These are phyloP conservation scores for Sarcodon sp. DNA, from an alignment of 768 basidiomycete species.

Conservation along the genomic window DNA sequence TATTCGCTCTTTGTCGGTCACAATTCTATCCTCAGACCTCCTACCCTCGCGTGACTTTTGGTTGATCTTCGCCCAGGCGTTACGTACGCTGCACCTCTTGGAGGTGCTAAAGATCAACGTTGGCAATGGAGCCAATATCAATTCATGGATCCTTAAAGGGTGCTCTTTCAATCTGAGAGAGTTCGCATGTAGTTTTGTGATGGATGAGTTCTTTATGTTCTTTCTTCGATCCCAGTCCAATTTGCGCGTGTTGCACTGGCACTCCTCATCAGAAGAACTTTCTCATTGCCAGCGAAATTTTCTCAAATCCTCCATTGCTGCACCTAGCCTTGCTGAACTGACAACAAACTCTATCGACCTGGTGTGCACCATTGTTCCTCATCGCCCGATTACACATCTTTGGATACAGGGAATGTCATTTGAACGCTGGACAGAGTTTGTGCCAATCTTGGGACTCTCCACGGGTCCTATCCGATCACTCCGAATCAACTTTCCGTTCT, in stretches of 20 bases:
- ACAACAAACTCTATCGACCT: slow-evolving; percentile 6
- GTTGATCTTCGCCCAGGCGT: slow-evolving; percentile 5
- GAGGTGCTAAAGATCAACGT: slow-evolving; percentile 7
- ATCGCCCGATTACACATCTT: slow-evolving; percentile 6
- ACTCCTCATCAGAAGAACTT: slow-evolving; percentile 2
- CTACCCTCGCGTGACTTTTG: slow-evolving; percentile 4
- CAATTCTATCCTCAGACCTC: slow-evolving; percentile 1
- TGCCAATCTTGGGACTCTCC: neutral
- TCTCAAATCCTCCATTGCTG: slow-evolving; percentile 1
- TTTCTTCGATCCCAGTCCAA: slow-evolving; percentile 7
- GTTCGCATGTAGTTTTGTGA: slow-evolving; percentile 8
- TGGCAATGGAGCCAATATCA: slow-evolving; percentile 1
- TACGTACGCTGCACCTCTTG: slow-evolving; percentile 7
- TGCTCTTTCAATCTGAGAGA: slow-evolving; percentile 7
- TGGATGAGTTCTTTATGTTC: slow-evolving; percentile 3
- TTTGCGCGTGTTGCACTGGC: slow-evolving; percentile 6
- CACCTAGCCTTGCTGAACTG: slow-evolving; percentile 4
- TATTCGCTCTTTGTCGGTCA: slow-evolving; percentile 7
- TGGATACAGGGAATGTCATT: slow-evolving; percentile 7
- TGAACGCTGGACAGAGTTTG: slow-evolving; percentile 5
- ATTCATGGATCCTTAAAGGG: slow-evolving; percentile 6
- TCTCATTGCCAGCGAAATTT: neutral
- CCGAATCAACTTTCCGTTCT: slow-evolving; percentile 8
- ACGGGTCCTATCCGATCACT: slow-evolving; percentile 4
- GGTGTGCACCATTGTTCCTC: slow-evolving; percentile 5